These are phyloP conservation scores for Hortiboletus campestris DNA, from an alignment of 768 basidiomycete genomes.

Conservation along the genomic window DNA sequence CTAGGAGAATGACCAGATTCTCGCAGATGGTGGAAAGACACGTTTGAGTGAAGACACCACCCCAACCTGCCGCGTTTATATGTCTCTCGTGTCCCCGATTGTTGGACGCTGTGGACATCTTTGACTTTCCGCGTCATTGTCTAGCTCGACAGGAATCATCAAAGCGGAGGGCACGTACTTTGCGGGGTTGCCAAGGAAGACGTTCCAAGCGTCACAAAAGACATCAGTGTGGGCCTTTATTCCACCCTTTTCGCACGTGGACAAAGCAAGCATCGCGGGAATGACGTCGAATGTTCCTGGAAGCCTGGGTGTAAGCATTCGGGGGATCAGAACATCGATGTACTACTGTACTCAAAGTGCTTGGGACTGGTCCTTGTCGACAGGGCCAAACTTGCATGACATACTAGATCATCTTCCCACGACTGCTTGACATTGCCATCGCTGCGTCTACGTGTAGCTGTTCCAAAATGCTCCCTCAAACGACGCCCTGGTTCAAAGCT, in stretches of 20 bases:
- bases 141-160: background rate
- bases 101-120: background rate
- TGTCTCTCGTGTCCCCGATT: background rate
- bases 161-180: slow-evolving; percentile 5
- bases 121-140: background rate
- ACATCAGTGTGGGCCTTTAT: background rate
- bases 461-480: slow-evolving; percentile 47
- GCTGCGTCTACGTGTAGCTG: background rate
- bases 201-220: slow-evolving; percentile 3
- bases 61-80: slow-evolving; percentile 12
- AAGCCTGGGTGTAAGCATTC: background rate
- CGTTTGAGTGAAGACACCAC: background rate
- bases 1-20: slow-evolving; percentile 22
- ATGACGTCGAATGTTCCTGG: background rate
- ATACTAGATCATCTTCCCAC: too few species aligned
- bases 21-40: background rate
- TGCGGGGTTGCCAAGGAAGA: background rate
- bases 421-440: background rate
- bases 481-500: slow-evolving; percentile 51
- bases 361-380: too few species aligned
- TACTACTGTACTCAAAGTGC: background rate
- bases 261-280: slow-evolving; percentile 1
- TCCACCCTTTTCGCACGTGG: background rate
- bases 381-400: too few species aligned
- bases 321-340: background rate